Evolutionary conservation across 495 filamentous ascomycete species (phyloP).

Genomic region (Penicillium dipodomyicola): DNA sequence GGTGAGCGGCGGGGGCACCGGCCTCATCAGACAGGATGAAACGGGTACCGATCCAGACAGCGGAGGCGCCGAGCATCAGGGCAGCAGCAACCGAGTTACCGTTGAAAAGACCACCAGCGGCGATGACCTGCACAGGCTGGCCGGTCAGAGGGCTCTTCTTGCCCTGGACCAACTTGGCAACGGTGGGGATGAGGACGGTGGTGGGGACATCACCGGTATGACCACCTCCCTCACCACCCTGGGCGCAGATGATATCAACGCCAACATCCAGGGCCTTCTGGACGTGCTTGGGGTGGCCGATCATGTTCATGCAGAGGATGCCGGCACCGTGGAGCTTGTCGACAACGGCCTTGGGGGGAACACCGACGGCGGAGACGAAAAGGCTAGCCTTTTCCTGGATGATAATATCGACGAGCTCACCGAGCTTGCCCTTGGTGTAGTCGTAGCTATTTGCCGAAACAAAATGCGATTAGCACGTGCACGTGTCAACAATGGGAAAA

Average conservation of each 20-base stretch:
- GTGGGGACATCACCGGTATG: slow-evolving; percentile 92
- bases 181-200: slow-evolving; percentile 83
- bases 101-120: slow-evolving; percentile 92
- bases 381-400: slow-evolving; percentile 87
- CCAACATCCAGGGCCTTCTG: slow-evolving; percentile 87
- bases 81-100: slow-evolving; percentile 86
- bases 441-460: slow-evolving; percentile 68
- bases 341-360: slow-evolving; percentile 85
- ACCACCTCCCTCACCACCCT: slow-evolving; percentile 88
- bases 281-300: slow-evolving; percentile 98
- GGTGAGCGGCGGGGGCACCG: slow-evolving; percentile 88
- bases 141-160: slow-evolving; percentile 86
- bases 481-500: neutral
- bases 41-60: slow-evolving; percentile 94
- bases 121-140: slow-evolving; percentile 81
- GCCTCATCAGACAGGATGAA: slow-evolving; percentile 95
- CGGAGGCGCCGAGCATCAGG: slow-evolving; percentile 87
- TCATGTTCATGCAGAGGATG: slow-evolving; percentile 99
- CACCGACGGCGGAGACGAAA: slow-evolving; percentile 95
- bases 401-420: slow-evolving; percentile 86
- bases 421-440: slow-evolving; percentile 98
- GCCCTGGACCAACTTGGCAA: slow-evolving; percentile 76
- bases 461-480: slow-evolving; percentile 23
- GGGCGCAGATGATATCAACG: slow-evolving; percentile 87
- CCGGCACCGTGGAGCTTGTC: slow-evolving; percentile 83